These are phyloP conservation scores for Epichloe aotearoae DNA, from an alignment of 2,329 filamentous ascomycete species.

Conservation along the genomic window DNA sequence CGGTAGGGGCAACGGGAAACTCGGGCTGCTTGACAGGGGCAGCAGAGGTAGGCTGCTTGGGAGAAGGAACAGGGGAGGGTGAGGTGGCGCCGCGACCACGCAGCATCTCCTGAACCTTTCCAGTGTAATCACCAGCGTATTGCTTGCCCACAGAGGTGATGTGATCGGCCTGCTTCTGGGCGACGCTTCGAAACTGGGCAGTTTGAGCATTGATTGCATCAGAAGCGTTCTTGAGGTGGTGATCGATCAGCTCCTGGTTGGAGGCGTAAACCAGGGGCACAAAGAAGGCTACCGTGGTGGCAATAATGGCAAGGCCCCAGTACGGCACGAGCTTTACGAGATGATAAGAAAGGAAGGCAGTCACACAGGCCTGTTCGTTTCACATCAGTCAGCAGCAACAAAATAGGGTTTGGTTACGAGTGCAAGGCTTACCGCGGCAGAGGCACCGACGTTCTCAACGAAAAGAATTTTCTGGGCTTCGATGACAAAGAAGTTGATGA, in stretches of 20 bases:
- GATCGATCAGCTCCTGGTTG: constrained; percentile 58
- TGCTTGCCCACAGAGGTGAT: constrained; percentile 52
- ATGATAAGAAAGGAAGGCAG: constrained; percentile 52
- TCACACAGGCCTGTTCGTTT: constrained; percentile 37
- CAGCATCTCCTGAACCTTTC: constrained; percentile 53
- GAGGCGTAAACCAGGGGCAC: constrained; percentile 50
- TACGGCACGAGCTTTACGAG: constrained; percentile 57
- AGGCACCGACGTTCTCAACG: constrained; percentile 51
- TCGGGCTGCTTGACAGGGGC: constrained; percentile 15
- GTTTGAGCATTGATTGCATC: constrained; percentile 50
- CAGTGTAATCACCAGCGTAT: constrained; percentile 54
- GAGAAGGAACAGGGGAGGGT: constrained; percentile 23
- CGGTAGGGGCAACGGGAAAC: constrained; percentile 24
- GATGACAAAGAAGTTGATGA: constrained; percentile 60
- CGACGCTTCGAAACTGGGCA: constrained; percentile 45
- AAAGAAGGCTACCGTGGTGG: constrained; percentile 46
- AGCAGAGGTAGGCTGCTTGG: constrained; percentile 20
- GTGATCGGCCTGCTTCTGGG: constrained; percentile 50
- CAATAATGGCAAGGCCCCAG: constrained; percentile 53
- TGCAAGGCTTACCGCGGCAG: constrained; percentile 39
- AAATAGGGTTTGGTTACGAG: constrained; percentile 6
- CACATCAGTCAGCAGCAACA: neutral
- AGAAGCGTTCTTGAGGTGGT: constrained; percentile 43
- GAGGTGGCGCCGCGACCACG: constrained; percentile 33
- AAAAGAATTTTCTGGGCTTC: constrained; percentile 56